These are phyloP conservation scores for Colletotrichum liriopes DNA, from an alignment of 2,329 filamentous ascomycete species.

Conservation along the genomic window DNA sequence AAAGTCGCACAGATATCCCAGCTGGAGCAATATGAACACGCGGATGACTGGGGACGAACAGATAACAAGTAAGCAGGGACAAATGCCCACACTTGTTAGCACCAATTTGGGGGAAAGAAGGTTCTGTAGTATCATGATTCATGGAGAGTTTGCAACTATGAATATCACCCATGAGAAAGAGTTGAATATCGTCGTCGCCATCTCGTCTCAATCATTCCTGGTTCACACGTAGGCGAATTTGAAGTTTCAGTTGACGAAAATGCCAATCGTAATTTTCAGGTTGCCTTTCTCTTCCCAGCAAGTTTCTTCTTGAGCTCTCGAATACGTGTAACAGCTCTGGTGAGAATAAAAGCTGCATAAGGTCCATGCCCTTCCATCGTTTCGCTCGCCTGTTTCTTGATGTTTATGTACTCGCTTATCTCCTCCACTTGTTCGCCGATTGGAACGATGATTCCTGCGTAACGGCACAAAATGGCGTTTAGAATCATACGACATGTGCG, in stretches of 20 bases:
- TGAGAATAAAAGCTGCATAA: slow-evolving; percentile 48
- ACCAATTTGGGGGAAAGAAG: too few relatives aligned
- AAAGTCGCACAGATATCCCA: not conserved
- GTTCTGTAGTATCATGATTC: too few relatives aligned
- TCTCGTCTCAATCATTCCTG: too few relatives aligned
- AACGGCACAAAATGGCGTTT: slow-evolving; percentile 45
- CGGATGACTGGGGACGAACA: too few relatives aligned
- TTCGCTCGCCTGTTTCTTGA: slow-evolving; percentile 46
- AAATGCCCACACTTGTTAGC: too few relatives aligned
- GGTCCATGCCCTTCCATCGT: slow-evolving; percentile 49
- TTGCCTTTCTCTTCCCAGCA: slow-evolving; percentile 29
- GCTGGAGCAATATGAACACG: too few relatives aligned
- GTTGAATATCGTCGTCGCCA: too few relatives aligned
- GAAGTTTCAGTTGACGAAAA: too few relatives aligned
- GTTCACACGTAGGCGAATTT: too few relatives aligned
- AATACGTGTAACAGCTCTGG: slow-evolving; percentile 28
- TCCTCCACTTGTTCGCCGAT: slow-evolving; percentile 43
- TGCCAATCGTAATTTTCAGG: not conserved
- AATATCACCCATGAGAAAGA: too few relatives aligned
- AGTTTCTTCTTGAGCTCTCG: slow-evolving; percentile 47
- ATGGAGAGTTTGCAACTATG: too few relatives aligned
- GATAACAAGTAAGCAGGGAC: too few relatives aligned
- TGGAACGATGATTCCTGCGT: slow-evolving; percentile 44
- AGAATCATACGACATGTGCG: slow-evolving; percentile 45
- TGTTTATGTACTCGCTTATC: slow-evolving; percentile 41